Evolutionary conservation across 2,329 filamentous ascomycete species (phyloP).

Genomic region (Myriosclerotinia curreyana): DNA sequence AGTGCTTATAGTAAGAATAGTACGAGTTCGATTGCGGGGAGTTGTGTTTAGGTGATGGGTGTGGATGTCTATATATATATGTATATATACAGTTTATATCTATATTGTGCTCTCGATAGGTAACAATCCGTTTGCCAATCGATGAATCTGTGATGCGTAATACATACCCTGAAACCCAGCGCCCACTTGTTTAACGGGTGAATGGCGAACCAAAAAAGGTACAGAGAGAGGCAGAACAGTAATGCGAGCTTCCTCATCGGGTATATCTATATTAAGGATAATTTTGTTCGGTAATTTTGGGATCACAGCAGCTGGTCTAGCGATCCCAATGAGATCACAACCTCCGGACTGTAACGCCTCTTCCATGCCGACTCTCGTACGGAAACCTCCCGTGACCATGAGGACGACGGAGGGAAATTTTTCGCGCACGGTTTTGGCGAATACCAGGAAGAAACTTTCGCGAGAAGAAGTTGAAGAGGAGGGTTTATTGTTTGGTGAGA

Average conservation of each 20-base stretch:
- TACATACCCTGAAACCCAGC: conserved; percentile 28
- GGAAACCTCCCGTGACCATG: conserved; percentile 63
- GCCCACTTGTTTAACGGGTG: conserved; percentile 26
- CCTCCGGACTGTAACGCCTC: conserved; percentile 46
- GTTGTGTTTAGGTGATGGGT: conserved; percentile 27
- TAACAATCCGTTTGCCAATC: conserved; percentile 29
- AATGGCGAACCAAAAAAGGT: conserved; percentile 20
- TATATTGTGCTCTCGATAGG: conserved; percentile 1
- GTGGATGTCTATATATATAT: no score
- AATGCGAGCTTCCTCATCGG: conserved; percentile 31
- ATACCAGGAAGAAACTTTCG: conserved; percentile 68
- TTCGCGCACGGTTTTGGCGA: conserved; percentile 51
- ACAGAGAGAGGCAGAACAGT: conserved; percentile 16
- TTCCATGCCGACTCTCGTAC: conserved; percentile 50
- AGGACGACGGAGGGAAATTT: conserved; percentile 47
- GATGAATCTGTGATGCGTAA: conserved; percentile 37
- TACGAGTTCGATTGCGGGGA: conserved; percentile 32
- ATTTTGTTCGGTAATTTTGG: conserved; percentile 43
- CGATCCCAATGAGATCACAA: conserved; percentile 51
- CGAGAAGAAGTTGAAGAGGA: conserved; percentile 47
- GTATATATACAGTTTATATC: no score
- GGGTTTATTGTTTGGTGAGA: neutral
- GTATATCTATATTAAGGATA: conserved; percentile 38
- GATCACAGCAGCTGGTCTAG: conserved; percentile 46
- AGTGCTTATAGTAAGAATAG: conserved; percentile 34